Base-by-base conservation (phyloP, 2,329 filamentous ascomycete genomes). In the Phialophora tarda region DNA sequence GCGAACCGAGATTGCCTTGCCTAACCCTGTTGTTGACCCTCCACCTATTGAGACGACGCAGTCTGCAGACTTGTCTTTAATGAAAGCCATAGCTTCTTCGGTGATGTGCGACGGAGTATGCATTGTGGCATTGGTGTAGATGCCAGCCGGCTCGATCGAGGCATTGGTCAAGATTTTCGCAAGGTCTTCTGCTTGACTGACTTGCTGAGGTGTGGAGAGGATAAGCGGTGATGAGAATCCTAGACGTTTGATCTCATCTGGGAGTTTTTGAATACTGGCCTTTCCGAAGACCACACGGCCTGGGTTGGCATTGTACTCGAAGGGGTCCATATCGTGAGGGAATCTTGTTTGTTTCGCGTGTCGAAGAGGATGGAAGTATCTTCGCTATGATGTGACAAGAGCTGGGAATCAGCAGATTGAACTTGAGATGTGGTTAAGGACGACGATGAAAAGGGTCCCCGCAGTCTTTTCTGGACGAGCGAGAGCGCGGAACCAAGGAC, bases 1-100 rank as follows among this genome's bases (percentile, higher is more conserved):
- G 50, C 83, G 80, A 56, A 83, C 77, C 55, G 81, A 81, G 66
- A 87, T 81, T 1, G 85, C 85, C 71, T 88, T 87, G 4, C 85
- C 85, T n/a, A 89, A 77, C 0, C 87, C 87, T 60, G 85, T 86
- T 0, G 86, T 88, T 62, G 85, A 87, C 30, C 86, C 85, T 59
- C 87, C 86, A 4, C 88, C 88, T 66, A 89, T 84, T 48, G 85
- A 88, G 53, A 89, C 78, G 47, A 89, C 76, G 28, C 80, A 82
- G 73, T 89, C 86, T 4, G 84, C 84, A 2, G 75, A 76, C 17
- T 79, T 75, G 0, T 77, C 75, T 62, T 78, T 77, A 0, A 82
- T 78, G 63, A 82, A 82, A 2, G 78, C 76, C n/a, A 87, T 71
- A 0, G 86, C 86, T 71, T 82, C 80, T 23, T 87, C 82, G 1